Base-by-base conservation (phyloP, 345 rosid genomes). In the Mercurialis annua region DNA sequence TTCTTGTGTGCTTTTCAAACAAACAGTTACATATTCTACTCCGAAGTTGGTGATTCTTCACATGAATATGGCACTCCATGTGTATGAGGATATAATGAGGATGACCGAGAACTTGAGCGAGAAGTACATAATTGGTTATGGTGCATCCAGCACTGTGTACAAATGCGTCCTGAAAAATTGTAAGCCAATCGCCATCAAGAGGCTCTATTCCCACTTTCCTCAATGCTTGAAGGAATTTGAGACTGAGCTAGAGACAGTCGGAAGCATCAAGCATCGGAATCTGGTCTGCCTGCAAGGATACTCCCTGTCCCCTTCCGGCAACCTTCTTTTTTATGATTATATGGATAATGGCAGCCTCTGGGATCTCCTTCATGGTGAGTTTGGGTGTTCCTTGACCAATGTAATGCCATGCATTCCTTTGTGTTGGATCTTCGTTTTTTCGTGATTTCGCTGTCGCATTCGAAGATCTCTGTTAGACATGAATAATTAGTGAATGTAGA, bases 261-360 rank as follows among this genome's bases (percentile, higher is more conserved):
- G 99, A 55, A 85, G 96, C 79, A 85, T 94, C 76, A 94, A 91
- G 75, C 99, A 94, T 59, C 83, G 98, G 52, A 94, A 94, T 71
- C 87, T 94, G 34, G 98, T 94, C 52, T 78, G 96, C 81, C 83
- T 94, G 26, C 98, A 91, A 81, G 98, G 90, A 40, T 94, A 86
- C 73, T 87, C 99, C 1, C 70, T 94, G 29, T 91, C 99, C 18
- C 81, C 87, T 33, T 78, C 78, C 4, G 97, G 98, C 18, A 86
- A 90, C 73, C 96, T 94, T 74, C 89, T 94, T 29, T 94, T 94
- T 81, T 94, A 94, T 55, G 99, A 94, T 72, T 94, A 86, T 64
- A 89, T 94, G 98, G 99, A 94, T 31, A 94, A 86, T 75, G 99
- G 99, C 62, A 94, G 98, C 76, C 97, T 94, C 59, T 91, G 96